Conservation (phyloP, 441 rosid genomes). For the Populus tomentosa region DNA sequence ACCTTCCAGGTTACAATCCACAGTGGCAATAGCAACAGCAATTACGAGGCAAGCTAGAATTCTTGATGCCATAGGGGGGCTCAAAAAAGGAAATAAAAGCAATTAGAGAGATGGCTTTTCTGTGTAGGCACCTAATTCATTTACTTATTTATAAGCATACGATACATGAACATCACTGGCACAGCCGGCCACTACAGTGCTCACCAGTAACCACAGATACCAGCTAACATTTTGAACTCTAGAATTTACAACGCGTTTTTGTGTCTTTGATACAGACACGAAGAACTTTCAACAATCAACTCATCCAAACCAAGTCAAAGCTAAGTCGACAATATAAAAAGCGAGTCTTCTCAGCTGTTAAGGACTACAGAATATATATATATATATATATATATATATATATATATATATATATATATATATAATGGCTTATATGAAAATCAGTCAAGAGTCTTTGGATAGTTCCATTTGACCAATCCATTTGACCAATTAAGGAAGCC, state of each 20-base stretch:
- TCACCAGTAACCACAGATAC: neutral
- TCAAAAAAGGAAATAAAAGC: neutral
- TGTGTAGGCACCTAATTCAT: neutral
- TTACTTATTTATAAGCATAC: neutral
- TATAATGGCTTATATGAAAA: neutral
- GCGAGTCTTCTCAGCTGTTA: neutral
- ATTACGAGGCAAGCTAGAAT: conserved; percentile 15
- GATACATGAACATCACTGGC: neutral
- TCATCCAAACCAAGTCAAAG: neutral
- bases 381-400: no score
- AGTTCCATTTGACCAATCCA: neutral
- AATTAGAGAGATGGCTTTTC: neutral
- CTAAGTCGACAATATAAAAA: neutral
- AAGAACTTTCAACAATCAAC: neutral
- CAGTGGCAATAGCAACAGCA: conserved; percentile 8
- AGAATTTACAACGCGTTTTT: neutral
- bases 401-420: no score
- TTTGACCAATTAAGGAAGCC: no score
- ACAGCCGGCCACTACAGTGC: no score
- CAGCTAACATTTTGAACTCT: neutral
- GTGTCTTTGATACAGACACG: neutral
- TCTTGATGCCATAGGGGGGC: conserved; percentile 16
- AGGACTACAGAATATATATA: neutral
- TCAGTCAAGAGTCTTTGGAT: neutral
- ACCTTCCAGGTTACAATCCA: conserved; percentile 43